These are phyloP conservation scores for Kodamaea hsintzibuensis DNA, from an alignment of 805 yeast species.

Conservation along the genomic window DNA sequence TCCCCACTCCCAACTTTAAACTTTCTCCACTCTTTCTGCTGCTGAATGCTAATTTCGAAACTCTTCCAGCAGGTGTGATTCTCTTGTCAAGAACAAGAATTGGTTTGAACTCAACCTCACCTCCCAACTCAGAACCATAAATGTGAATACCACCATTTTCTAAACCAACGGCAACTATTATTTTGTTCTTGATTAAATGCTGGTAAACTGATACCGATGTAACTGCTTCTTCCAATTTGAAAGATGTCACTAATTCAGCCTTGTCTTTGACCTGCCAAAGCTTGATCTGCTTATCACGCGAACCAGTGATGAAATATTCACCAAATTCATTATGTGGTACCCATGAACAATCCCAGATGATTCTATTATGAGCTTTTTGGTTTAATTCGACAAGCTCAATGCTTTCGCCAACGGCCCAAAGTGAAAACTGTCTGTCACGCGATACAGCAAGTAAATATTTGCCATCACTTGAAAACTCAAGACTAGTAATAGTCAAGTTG, in stretches of 20 bases:
- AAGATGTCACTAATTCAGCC: not conserved
- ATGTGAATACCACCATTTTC: conserved; percentile 65
- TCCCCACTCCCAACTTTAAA: conserved; percentile 56
- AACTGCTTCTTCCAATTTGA: conserved; percentile 56
- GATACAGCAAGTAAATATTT: conserved; percentile 71
- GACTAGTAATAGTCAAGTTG: conserved; percentile 79
- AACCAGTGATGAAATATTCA: conserved; percentile 70
- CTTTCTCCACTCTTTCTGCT: conserved; percentile 26
- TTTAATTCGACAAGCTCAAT: conserved; percentile 45
- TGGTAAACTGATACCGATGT: conserved; percentile 63
- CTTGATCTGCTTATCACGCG: conserved; percentile 81
- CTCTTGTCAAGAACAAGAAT: conserved; percentile 18
- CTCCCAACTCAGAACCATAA: conserved; percentile 35
- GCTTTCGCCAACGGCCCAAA: conserved; percentile 54
- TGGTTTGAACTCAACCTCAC: conserved; percentile 17
- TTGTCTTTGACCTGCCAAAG: conserved; percentile 58
- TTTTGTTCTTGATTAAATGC: conserved; percentile 21
- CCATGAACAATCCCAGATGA: conserved; percentile 96
- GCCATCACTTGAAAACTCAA: conserved; percentile 72
- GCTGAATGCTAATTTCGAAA: conserved; percentile 64
- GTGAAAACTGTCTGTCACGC: conserved; percentile 82
- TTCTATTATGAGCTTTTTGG: conserved; percentile 84
- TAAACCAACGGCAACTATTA: conserved; percentile 61
- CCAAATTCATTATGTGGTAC: conserved; percentile 43
- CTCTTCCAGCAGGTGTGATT: conserved; percentile 60